These are phyloP conservation scores for Encephalitozoon hellem DNA, from an alignment of 371 early-diverging fungal species.

Conservation along the genomic window DNA sequence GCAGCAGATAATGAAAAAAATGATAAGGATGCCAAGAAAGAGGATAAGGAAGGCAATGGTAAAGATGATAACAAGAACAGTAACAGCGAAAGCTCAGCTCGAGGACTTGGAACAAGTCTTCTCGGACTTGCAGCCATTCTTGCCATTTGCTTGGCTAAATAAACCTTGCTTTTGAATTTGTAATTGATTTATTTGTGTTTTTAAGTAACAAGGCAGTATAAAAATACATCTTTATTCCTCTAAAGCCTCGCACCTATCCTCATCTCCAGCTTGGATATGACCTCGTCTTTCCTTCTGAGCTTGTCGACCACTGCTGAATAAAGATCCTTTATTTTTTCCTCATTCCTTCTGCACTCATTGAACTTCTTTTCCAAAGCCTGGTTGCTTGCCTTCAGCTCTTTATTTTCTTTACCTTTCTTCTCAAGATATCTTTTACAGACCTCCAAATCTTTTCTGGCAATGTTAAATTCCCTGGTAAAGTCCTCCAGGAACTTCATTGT, in stretches of 20 bases:
- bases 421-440: slow-evolving; percentile 48
- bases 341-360: neutral
- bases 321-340: neutral
- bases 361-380: slow-evolving; percentile 20
- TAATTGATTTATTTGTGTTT: neutral
- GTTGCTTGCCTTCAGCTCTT: slow-evolving; percentile 48
- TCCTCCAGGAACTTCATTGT: slow-evolving; percentile 36
- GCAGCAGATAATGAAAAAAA: neutral
- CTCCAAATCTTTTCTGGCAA: slow-evolving; percentile 47
- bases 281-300: slow-evolving; percentile 7
- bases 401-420: slow-evolving; percentile 53
- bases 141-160: neutral
- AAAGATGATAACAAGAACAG: neutral
- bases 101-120: neutral
- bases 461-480: slow-evolving; percentile 49
- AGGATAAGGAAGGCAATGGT: neutral
- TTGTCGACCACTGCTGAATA: neutral
- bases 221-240: neutral
- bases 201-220: neutral
- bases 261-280: slow-evolving; percentile 19
- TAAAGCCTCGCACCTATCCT: neutral
- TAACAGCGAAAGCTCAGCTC: neutral
- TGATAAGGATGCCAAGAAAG: too few species aligned
- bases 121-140: neutral
- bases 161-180: neutral